Base-by-base conservation (phyloP, 106 monocot genomes). In the Gastrodia elata region DNA sequence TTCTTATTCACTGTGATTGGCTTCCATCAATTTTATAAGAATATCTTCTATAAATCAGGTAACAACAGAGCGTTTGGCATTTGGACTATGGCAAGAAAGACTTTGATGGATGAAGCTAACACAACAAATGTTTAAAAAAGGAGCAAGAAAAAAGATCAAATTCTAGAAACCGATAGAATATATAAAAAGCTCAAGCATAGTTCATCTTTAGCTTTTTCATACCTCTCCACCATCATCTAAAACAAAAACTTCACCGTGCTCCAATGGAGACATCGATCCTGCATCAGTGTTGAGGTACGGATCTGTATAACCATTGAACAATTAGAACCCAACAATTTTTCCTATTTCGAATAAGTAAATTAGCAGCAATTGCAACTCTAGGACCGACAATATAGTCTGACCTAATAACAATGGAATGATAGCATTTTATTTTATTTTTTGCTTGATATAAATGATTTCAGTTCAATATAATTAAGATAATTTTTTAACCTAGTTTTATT, bases 201-300 rank as follows among this genome's bases (percentile, higher is more conserved):
- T 38, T 22, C 7, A 68, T 2, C 25, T n/a, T 26, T 44, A 71
- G 71, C 16, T 33, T 71, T 46, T 49, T 9, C 27, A 46, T 71
- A 71, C 71, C 71, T 71, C 71, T 30, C 71, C 71, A 44, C 71
- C 71, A 48, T 71, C 71, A 32, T 71, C 71, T 48, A 71, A 71
- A 33, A 71, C 71, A 71, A 71, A 71, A 30, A 71, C 71, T 71
- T 71, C 71, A 14, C 71, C 71, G 48, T 71, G 71, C 71, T 71
- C 71, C 2, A 71, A 71, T 33, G 71, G 71, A 32, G 71, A 71
- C 71, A 71, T 71, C 7, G 71, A 46, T 8, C 71, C 71, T 14
- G 71, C 71, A 49, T 71, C 71, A 71, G 71, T 46, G 34, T 71
- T 71, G 10, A 71, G 48, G 20, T 71, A 71, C 2, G 71, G 71